Evolutionary conservation across 768 basidiomycete species (phyloP).

Genomic region (Mycena capillaripes): DNA sequence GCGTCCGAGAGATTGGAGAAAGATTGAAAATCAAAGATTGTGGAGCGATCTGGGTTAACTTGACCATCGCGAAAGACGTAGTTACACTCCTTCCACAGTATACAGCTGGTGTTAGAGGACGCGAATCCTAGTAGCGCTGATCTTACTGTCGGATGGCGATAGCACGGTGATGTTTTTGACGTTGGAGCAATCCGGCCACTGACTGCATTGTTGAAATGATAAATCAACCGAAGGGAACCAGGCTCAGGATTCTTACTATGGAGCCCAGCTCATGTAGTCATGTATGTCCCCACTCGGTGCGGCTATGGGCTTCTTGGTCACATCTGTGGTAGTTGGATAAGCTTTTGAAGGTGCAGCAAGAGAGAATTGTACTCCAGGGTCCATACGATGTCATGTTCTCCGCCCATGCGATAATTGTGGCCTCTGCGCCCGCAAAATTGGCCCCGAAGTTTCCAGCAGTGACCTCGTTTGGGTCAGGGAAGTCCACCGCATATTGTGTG

Average conservation of each 20-base stretch:
- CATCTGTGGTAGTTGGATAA: conserved; percentile 50
- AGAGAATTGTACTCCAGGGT: conserved; percentile 64
- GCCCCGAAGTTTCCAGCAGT: conserved; percentile 55
- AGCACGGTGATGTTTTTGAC: conserved; percentile 71
- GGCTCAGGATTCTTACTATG: conserved; percentile 64
- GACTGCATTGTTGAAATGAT: conserved; percentile 42
- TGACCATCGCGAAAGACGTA: conserved; percentile 71
- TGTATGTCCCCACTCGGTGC: conserved; percentile 70
- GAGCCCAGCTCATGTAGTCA: conserved; percentile 80
- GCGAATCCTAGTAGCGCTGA: not conserved
- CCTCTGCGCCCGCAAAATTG: conserved; percentile 59
- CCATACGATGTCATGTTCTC: conserved; percentile 55
- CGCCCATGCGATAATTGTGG: conserved; percentile 64
- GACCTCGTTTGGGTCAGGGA: conserved; percentile 65
- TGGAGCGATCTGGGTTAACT: conserved; percentile 74
- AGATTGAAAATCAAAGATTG: conserved; percentile 68
- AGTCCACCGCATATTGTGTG: conserved; percentile 63
- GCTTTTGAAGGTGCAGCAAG: not conserved
- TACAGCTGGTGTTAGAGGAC: not conserved
- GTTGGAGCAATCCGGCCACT: conserved; percentile 74
- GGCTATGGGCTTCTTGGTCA: conserved; percentile 60
- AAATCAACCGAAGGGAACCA: not conserved
- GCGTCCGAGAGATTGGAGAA: conserved; percentile 72
- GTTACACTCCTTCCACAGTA: conserved; percentile 64
- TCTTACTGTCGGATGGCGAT: conserved; percentile 61